Base-by-base conservation (phyloP, 1,284 basidiomycete genomes). In the Afroboletus lepidellus region DNA sequence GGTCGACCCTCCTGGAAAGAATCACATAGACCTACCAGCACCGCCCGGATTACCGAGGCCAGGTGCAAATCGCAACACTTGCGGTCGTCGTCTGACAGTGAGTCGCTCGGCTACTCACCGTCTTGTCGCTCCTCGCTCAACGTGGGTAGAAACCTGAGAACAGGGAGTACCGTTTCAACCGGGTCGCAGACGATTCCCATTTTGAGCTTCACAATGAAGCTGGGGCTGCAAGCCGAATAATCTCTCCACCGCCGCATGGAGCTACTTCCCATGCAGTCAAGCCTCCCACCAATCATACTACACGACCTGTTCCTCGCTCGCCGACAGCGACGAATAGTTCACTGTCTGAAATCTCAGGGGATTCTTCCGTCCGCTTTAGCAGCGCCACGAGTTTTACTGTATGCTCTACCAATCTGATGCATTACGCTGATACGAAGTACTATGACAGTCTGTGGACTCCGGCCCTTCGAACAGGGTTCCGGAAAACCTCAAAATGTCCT, bases 301-400 rank as follows among this genome's bases (percentile, higher is more conserved):
- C 21, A 3, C 48, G 29, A 37, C 37, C 3, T 0, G 21, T 13
- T 11, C 65, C 61, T 21, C 48, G 27, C 11, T 64, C 62, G 2
- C 62, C 62, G 6, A 15, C 52, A 34, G 24, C 43, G 2, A 39
- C 57, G 0, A 13, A 20, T 0, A 62, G 52, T 25, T 60, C 60
- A 3, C 16, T 53, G 11, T 66, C 65, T 5, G 65, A 63, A 47
- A 5, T 42, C 3, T 66, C 51, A 2, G 52, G 51, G 0, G 29
- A 37, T 1, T 66, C 61, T 8, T 60, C 48, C 3, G 24, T 42
- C 5, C 16, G 12, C 0, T 43, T n/a, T 20, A 30, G 36, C 5
- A 59, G 61, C 18, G 55, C 60, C 23, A 64, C 63, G 0, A 53
- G 65, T 1, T 58, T 50, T 42, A 64, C 61, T 6, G 62, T 64